These are phyloP conservation scores for Geranium rotundifolium DNA, from an alignment of 345 rosid species.

Conservation along the genomic window DNA sequence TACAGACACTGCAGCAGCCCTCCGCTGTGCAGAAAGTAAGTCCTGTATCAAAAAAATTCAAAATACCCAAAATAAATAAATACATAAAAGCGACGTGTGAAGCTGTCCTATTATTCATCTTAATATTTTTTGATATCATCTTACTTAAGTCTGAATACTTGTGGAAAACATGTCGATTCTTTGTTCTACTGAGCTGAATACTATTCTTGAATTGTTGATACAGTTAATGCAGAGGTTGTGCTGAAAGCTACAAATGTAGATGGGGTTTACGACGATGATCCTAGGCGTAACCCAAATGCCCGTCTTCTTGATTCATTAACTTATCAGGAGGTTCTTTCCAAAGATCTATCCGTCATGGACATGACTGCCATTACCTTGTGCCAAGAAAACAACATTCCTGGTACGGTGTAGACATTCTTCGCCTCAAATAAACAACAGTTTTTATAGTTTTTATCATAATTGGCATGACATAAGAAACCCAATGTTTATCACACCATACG, in stretches of 20 bases:
- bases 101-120: too few relatives aligned
- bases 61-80: too few relatives aligned
- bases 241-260: constrained; percentile 89
- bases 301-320: constrained; percentile 62
- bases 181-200: too few relatives aligned
- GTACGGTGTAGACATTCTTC: constrained; percentile 21
- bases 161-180: too few relatives aligned
- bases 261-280: constrained; percentile 86
- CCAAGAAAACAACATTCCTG: constrained; percentile 94
- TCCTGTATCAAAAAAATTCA: neutral
- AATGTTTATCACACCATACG: neutral
- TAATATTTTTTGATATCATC: too few relatives aligned
- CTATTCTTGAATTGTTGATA: constrained; percentile 1
- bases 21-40: constrained; percentile 97
- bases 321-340: constrained; percentile 77
- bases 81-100: too few relatives aligned
- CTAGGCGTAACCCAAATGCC: constrained; percentile 70
- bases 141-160: too few relatives aligned
- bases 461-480: too few relatives aligned
- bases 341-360: constrained; percentile 93
- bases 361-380: constrained; percentile 93
- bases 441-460: too few relatives aligned
- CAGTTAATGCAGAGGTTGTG: constrained; percentile 93
- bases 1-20: constrained; percentile 91
- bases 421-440: neutral